Evolutionary conservation across 1,139 yeast genomes (phyloP), one percentile per base, ranked within the genome.

Genomic region (Saccharomyces uvarum): DNA sequence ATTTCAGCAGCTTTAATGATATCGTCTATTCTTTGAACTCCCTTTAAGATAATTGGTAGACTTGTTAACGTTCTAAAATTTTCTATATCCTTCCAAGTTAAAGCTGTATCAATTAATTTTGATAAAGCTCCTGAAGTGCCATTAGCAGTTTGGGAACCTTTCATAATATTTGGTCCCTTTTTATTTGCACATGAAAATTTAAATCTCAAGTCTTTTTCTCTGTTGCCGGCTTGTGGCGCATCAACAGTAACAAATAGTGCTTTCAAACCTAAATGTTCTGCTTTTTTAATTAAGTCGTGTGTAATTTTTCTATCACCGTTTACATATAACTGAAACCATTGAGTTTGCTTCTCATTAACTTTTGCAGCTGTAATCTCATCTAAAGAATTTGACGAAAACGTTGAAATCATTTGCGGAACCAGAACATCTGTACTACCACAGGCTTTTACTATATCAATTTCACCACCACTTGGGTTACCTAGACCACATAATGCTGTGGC

Each of bases 201-300:
- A 66, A 75, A 77, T 66, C 79, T 75, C 71, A 77, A 77, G 63
- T 68, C 71, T 56, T 67, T 82, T 82, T 91, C 97, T 63, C 98
- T 82, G 61, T 95, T 81, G n/a, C 98, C 98, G 56, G 90, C 77
- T 60, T 88, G 89, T 3, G 97, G 97, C 0, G 97, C 97, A 73
- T 91, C 98, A 3, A 90, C 97, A 0, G 96, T 89, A 53, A 89
- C 81, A 68, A 88, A 88, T 24, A 89, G 75, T 0, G 91, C 96
- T 65, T 84, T 84, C 64, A 86, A 76, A 0, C 96, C 96, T 51
- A 89, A 73, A 49, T 73, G 65, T 69, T 86, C 96, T 1, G 93
- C 95, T 62, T 85, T 86, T 60, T 77, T 76, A 29, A 88, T 82
- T 61, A 87, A 76, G 42, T 75, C 70, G 50, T 75, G 74, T 44